Evolutionary conservation across 1,284 basidiomycete genomes (phyloP), one percentile per base, ranked within the genome.

Genomic region (Neolentinus lepideus): DNA sequence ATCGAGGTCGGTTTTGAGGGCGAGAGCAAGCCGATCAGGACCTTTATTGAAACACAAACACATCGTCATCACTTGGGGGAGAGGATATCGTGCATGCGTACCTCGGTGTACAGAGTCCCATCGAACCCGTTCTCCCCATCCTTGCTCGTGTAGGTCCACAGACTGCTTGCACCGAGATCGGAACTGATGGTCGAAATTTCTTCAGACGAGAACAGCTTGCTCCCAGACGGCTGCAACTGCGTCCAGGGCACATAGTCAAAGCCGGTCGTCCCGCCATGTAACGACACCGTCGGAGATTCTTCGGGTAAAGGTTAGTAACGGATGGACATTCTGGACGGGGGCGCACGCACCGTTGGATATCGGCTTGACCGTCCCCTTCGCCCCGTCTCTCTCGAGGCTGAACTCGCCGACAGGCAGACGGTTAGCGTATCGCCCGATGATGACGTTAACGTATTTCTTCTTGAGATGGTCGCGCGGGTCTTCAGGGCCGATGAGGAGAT

Each of bases 401-500:
- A 84, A 77, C 3, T 72, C 74, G 31, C 80, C 79, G 19, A 78
- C 80, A 2, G 86, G 84, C 52, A 90, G 73, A 29, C 86, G 78
- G 68, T 90, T 90, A 36, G 84, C 74, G 61, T 88, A 89, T 60
- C 85, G 75, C 25, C 88, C 88, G 56, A 90, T 75, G 64, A 88
- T 76, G 11, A 83, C 81, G 69, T 89, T 89, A 50, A 77, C 82
- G 69, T 88, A 89, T 68, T 83, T 86, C 65, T 82, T 76, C 11
- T 66, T 71, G 46, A 73, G 66, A 66, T 88, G 85, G 61, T 76
- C 80, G 58, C 75, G 65, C 53, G 85, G 80, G 29, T 74, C 69
- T 70, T 88, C 84, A 27, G 87, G 86, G 12, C 86, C 87, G 60
- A 88, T 75, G 51, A 90, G 78, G 57, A 90, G 78, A 66, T 89